A percentile compares a stretch with the other conserved stretches of the same genome.
Conservation (phyloP, 2,329 filamentous ascomycete species). For the Hortaea werneckii region DNA sequence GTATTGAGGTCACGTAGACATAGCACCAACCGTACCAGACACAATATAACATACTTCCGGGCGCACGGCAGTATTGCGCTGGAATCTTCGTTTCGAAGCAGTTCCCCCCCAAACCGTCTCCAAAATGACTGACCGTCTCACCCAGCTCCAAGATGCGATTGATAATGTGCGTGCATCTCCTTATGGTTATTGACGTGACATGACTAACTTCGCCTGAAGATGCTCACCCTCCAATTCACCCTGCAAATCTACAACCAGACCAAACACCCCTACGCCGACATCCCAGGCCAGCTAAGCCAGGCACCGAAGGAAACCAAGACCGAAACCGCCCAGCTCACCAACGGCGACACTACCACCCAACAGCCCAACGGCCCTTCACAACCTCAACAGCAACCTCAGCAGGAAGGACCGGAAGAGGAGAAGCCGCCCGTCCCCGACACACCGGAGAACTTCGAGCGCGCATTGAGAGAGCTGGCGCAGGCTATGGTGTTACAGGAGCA, state of each 20-base stretch:
- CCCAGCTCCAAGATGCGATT: constrained; percentile 75
- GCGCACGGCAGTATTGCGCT: too few relatives aligned
- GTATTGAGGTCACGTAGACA: too few relatives aligned
- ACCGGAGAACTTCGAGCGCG: constrained; percentile 52
- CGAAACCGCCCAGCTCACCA: constrained; percentile 7
- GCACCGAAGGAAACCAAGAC: constrained; percentile 11
- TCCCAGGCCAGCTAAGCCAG: constrained; percentile 33
- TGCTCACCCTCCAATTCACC: constrained; percentile 39
- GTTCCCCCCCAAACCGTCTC: too few relatives aligned
- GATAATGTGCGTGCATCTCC: constrained; percentile 53
- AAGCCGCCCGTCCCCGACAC: too few relatives aligned
- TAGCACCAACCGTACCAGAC: too few relatives aligned
- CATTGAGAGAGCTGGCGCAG: constrained; percentile 61
- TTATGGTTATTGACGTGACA: too few relatives aligned
- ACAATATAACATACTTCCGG: too few relatives aligned
- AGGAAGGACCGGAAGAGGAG: constrained; percentile 1
- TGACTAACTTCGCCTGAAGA: constrained; percentile 25
- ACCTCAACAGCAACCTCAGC: constrained; percentile 5
- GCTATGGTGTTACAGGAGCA: constrained; percentile 73
- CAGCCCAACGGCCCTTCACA: constrained; percentile 12
- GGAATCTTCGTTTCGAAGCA: too few relatives aligned
- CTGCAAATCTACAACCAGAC: constrained; percentile 35
- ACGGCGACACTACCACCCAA: constrained; percentile 9
- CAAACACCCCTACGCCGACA: constrained; percentile 31
- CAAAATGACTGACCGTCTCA: constrained; percentile 73